Evolutionary conservation across 257 asterid species (phyloP).

Genomic region (Forsythia suspensa): DNA sequence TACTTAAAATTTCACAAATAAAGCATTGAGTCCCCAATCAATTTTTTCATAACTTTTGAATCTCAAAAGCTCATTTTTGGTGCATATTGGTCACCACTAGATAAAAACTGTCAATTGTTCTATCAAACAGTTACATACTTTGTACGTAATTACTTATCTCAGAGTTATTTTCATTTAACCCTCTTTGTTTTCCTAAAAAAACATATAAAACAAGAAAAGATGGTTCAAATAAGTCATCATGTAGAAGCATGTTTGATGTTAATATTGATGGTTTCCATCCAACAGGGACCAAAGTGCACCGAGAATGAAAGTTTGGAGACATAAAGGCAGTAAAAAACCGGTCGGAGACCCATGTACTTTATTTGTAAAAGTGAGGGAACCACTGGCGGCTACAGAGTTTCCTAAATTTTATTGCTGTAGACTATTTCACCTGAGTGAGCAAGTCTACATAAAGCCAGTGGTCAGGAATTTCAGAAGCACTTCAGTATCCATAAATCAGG

Average conservation of each 20-base stretch:
- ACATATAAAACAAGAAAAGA: background rate
- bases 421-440: conserved; percentile 7
- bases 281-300: background rate
- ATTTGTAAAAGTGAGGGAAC: background rate
- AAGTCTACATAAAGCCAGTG: conserved; percentile 29
- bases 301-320: background rate
- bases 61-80: background rate
- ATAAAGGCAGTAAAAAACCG: too few relatives aligned
- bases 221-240: too few relatives aligned
- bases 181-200: background rate
- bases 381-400: background rate
- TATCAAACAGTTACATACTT: background rate
- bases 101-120: background rate
- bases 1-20: background rate
- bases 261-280: background rate
- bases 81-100: background rate
- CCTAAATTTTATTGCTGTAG: background rate
- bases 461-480: conserved; percentile 27
- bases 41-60: background rate
- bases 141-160: background rate
- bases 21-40: background rate
- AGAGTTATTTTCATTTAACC: background rate
- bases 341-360: background rate
- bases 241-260: too few relatives aligned
- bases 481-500: conserved; percentile 4